Base-by-base conservation (phyloP, 371 early-diverging fungal species). In the Mucor racemosus region DNA sequence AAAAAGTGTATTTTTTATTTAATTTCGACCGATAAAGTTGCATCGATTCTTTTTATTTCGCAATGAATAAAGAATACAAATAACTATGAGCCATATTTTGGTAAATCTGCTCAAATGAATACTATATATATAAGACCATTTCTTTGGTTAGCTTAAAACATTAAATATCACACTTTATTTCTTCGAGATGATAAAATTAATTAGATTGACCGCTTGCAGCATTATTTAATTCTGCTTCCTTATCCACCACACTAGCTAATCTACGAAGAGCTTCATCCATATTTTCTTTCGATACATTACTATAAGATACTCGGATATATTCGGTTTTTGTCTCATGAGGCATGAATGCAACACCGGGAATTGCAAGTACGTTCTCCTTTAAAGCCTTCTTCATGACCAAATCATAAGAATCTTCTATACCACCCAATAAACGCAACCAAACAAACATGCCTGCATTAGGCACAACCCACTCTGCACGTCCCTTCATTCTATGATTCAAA, bases 361-460 rank as follows among this genome's bases (percentile, higher is more conserved):
- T 85, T 31, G 93, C 80, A 62, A 94, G 65, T 0, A 94, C 91
- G 7, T 74, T 72, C 66, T 92, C 91, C 73, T 88, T 86, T 21
- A 88, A 63, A 7, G 93, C 92, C 69, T 88, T 88, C 38, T 60
- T 78, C 73, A 84, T 73, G 36, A 93, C 84, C 58, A 94, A 62
- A 26, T 88, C 81, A 8, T 82, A 76, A 9, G 91, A 84, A 71
- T 94, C 93, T 8, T 64, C 62, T 36, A 93, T 84, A 4, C 85
- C 84, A 14, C 81, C 76, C 31, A 85, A 71, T 40, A 93, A 72
- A 21, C 86, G 83, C 36, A 94, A 69, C 95, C 95, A 95, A 9
- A 93, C 78, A 78, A 95, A 95, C 94, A 95, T 95, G 48, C 84
- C 84, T 11, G 91, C 91, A 58, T 79, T 72, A 19, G 95, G 94